Percentiles rank a stretch among this genome's conserved stretches.
phyloP scores from a whole-genome alignment of 1,139 yeast species.

The Spencermartinsiella ligniputridi region DNA sequence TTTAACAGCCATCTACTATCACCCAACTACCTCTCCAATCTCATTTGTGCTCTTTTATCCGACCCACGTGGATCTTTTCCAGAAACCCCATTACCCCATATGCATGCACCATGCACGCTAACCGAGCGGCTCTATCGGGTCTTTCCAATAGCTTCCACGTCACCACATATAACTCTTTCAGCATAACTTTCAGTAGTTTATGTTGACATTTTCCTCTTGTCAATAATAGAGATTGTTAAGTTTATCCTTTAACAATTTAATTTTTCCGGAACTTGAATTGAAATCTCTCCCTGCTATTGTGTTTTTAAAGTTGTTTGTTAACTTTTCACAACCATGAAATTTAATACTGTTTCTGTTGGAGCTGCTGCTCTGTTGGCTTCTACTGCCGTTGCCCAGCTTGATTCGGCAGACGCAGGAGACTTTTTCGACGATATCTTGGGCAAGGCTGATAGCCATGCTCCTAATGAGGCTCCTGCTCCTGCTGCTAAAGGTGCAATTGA shows the following conservation, averaged over 20 bases:
- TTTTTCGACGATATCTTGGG: constrained; percentile 5
- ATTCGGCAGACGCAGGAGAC: not conserved
- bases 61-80: too few relatives aligned
- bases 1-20: too few relatives aligned
- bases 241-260: too few relatives aligned
- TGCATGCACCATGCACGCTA: too few relatives aligned
- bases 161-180: not conserved
- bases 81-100: too few relatives aligned
- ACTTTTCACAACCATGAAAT: constrained; percentile 6
- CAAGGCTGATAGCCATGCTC: constrained; percentile 3
- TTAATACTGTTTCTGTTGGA: constrained; percentile 3
- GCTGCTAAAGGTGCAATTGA: constrained; percentile 17
- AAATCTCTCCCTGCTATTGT: too few relatives aligned
- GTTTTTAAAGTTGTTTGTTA: too few relatives aligned
- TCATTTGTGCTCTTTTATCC: too few relatives aligned
- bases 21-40: too few relatives aligned
- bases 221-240: too few relatives aligned
- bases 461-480: constrained; percentile 9
- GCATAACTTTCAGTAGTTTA: not conserved
- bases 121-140: not conserved
- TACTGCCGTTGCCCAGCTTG: constrained; percentile 6
- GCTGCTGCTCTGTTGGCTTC: constrained; percentile 11
- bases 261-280: too few relatives aligned
- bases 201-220: not conserved
- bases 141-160: not conserved